Evolutionary conservation across 305 asterid species (phyloP), one percentile per base, ranked within the genome.

Genomic region (Ajuga reptans): DNA sequence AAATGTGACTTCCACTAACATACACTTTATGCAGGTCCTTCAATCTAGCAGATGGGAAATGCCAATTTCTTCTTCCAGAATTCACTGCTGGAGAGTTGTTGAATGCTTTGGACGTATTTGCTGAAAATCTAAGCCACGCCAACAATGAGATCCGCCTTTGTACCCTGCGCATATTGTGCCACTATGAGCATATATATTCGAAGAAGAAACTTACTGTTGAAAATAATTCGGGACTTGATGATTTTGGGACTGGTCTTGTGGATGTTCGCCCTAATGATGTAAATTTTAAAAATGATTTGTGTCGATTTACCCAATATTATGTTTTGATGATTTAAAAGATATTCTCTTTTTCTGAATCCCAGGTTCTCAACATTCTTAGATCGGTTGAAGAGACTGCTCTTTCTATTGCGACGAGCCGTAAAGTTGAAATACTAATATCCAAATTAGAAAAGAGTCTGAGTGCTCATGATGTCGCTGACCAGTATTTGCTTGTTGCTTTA

Each of bases 141-240:
- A 77, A 84, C 80, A 84, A 82, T 74, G 82, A 63, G 54, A 80
- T 94, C 77, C 96, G 99, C 52, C 85, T 83, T 75, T 87, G 86
- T 18, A 89, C 96, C 64, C 73, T 91, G 74, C 85, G 92, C 77
- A 84, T 94, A 71, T 81, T 94, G 83, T 85, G 90, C 88, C 93
- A 86, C 72, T 94, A 79, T 71, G 95, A 85, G 73, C 84, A 84
- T 72, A 56, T 84, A 75, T 59, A 73, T 68, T 71, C 68, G 11
- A 58, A 62, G 57, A 72, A 68, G 43, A 84, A 77, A 66, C 83
- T 56, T 63, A 75, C 73, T 36, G 70, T 57, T 65, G 91, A 77
- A 67, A 78, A 78, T 74, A 69, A 75, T 71, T 55, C 53, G 33
- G 76, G 63, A 64, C 64, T 47, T 55, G 87, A 79, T 81, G 71